These are phyloP conservation scores for Volvox africanus DNA, from an alignment of 139 green algal genomes.

Conservation along the genomic window DNA sequence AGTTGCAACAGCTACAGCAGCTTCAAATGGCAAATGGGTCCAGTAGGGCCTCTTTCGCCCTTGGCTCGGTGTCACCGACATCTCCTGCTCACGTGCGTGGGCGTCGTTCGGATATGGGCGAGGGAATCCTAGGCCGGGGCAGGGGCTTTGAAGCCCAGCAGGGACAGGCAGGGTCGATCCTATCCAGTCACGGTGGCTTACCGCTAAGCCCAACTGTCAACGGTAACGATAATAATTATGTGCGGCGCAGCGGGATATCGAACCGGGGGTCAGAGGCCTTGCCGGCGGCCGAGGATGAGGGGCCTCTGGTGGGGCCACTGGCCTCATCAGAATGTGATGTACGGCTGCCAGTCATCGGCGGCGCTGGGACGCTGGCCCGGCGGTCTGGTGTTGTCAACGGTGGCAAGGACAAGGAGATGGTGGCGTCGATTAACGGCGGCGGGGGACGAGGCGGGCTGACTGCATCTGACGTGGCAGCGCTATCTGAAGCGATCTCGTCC, in stretches of 20 bases:
- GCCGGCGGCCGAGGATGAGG: not conserved
- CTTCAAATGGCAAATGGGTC: not conserved
- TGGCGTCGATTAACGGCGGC: not conserved
- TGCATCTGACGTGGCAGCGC: constrained; percentile 16
- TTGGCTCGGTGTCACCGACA: not conserved
- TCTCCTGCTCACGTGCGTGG: not conserved
- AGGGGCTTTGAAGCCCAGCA: not conserved
- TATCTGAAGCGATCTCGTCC: constrained; percentile 9
- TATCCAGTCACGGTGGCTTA: not conserved
- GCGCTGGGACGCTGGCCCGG: not conserved
- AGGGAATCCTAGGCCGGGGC: not conserved
- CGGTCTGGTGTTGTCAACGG: not conserved
- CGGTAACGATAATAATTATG: not conserved
- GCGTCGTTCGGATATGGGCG: not conserved
- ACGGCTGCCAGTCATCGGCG: constrained; percentile 13
- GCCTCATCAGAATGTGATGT: not conserved
- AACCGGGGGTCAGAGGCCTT: not conserved
- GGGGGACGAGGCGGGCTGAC: not conserved
- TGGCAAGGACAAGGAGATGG: too few species aligned
- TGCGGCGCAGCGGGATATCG: not conserved
- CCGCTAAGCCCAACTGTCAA: not conserved
- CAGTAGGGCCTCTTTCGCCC: not conserved
- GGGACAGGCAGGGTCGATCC: not conserved
- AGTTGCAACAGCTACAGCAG: not conserved
- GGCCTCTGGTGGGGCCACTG: not conserved